Percentiles rank a stretch among this genome's conserved stretches.
These are phyloP conservation scores for Bisporella sp. DNA, from an alignment of 2,329 filamentous ascomycete species.

Conservation along the genomic window DNA sequence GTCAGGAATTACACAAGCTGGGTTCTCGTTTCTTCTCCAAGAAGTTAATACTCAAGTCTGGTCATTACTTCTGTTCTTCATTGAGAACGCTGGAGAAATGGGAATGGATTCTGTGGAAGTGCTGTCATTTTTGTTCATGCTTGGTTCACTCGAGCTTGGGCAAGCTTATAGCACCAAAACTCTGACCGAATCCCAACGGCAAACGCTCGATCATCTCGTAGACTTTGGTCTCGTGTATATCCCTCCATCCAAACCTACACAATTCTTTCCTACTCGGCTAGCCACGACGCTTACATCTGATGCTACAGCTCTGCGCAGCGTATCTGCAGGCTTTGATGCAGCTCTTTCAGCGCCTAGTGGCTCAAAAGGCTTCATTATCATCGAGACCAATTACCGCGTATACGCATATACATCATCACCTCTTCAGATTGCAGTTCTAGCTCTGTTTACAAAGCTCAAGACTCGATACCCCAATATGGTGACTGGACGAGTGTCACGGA, in stretches of 20 bases:
- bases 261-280: slow-evolving; percentile 85
- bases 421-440: slow-evolving; percentile 88
- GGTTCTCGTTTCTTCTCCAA: slow-evolving; percentile 91
- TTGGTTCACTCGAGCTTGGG: slow-evolving; percentile 87
- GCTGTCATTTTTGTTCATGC: slow-evolving; percentile 90
- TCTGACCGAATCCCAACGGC: slow-evolving; percentile 71
- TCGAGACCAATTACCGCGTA: slow-evolving; percentile 96
- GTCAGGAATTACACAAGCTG: slow-evolving; percentile 80
- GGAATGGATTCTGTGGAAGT: slow-evolving; percentile 88
- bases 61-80: slow-evolving; percentile 88
- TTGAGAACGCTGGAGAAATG: slow-evolving; percentile 67
- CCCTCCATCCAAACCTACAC: slow-evolving; percentile 47
- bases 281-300: slow-evolving; percentile 86
- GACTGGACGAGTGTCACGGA: slow-evolving; percentile 81
- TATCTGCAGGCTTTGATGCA: slow-evolving; percentile 61
- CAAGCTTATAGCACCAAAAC: slow-evolving; percentile 83
- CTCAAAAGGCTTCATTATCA: slow-evolving; percentile 77
- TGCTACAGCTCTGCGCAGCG: slow-evolving; percentile 61
- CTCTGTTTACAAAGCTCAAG: slow-evolving; percentile 79
- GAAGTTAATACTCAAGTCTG: slow-evolving; percentile 96
- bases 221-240: slow-evolving; percentile 91
- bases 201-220: slow-evolving; percentile 84
- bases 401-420: slow-evolving; percentile 96
- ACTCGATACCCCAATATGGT: slow-evolving; percentile 94
- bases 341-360: slow-evolving; percentile 43